Evolutionary conservation across 2,329 filamentous ascomycete genomes (phyloP).

Genomic region (Cordyceps militaris): DNA sequence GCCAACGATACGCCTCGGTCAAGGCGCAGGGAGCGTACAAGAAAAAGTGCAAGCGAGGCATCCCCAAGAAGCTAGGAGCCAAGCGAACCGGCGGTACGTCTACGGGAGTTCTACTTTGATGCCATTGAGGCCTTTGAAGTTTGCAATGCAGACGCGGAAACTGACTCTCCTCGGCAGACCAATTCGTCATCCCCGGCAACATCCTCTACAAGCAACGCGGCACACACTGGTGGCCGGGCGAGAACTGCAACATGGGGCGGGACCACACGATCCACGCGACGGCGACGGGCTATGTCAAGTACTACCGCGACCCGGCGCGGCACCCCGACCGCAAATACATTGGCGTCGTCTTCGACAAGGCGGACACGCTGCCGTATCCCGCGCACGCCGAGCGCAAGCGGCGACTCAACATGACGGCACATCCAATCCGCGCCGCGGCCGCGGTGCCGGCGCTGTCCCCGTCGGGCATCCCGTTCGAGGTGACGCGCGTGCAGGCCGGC

Average conservation of each 20-base stretch:
- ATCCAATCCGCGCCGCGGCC: conserved; percentile 34
- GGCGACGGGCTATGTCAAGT: conserved; percentile 85
- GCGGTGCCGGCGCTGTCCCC: conserved; percentile 35
- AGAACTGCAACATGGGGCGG: conserved; percentile 90
- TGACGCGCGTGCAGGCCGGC: conserved; percentile 34
- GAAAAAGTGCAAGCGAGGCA: conserved; percentile 50
- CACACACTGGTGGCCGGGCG: conserved; percentile 88
- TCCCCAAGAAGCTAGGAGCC: conserved; percentile 80
- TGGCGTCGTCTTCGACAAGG: conserved; percentile 79
- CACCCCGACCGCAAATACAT: conserved; percentile 92
- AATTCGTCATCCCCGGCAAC: conserved; percentile 91
- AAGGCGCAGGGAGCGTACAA: conserved; percentile 65
- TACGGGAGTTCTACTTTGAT: neutral
- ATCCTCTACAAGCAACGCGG: conserved; percentile 97
- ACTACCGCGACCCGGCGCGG: conserved; percentile 79
- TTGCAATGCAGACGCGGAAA: neutral
- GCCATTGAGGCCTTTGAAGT: neutral
- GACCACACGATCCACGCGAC: conserved; percentile 93
- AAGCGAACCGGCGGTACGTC: conserved; percentile 83
- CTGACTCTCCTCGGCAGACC: conserved; percentile 47
- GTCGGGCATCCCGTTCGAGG: conserved; percentile 44
- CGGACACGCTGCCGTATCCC: conserved; percentile 72
- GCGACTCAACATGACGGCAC: conserved; percentile 64
- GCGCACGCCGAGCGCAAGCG: conserved; percentile 66
- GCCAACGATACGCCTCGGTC: conserved; percentile 49